Evolutionary conservation across 78 protist species (phyloP), one percentile per base, ranked within the genome.

Genomic region (Cavenderia fasciculata): DNA sequence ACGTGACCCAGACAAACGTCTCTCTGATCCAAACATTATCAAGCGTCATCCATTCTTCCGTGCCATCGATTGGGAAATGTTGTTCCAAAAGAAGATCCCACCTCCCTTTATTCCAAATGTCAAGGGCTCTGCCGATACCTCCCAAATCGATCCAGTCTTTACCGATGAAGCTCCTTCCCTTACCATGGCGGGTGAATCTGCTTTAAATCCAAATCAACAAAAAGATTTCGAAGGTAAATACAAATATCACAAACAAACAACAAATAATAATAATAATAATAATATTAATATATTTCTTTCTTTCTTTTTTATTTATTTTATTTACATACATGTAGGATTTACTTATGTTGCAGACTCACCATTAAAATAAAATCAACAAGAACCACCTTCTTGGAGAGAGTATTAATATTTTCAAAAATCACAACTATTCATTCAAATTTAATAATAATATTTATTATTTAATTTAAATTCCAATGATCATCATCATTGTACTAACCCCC

Each of bases 31-130:
- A 51, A 74, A 87, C 66, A 40, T 66, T 10, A 94, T 94, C 47
- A 77, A 84, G 77, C 41, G 76, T 23, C 96, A 94, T 47, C 87
- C 94, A 56, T 94, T 69, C 86, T 94, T 87, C 29, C 34, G 33
- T 4, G 12, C 63, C 2, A 90, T 90, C 68, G 94, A 94, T 82
- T 94, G 96, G 97, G 95, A 70, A 33, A n/a, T n/a, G 65, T 59
- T 95, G 29, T 82, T 92, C 86, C 76, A 40, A 61, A 85, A 78
- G 84, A 75, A 86, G 47, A 76, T 95, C 41, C 86, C 89, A 27
- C 95, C 94, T 27, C 96, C 96, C 4, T 94, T 86, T 27, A 76
- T 86, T 54, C 96, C 96, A 34, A 65, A 79, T 36, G 95, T 93
- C 21, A 74, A 93, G 34, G 95, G 94, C 21, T 77, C 77, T 1